Conservation (phyloP, 768 basidiomycete species). For the Agrocybe pediades region DNA sequence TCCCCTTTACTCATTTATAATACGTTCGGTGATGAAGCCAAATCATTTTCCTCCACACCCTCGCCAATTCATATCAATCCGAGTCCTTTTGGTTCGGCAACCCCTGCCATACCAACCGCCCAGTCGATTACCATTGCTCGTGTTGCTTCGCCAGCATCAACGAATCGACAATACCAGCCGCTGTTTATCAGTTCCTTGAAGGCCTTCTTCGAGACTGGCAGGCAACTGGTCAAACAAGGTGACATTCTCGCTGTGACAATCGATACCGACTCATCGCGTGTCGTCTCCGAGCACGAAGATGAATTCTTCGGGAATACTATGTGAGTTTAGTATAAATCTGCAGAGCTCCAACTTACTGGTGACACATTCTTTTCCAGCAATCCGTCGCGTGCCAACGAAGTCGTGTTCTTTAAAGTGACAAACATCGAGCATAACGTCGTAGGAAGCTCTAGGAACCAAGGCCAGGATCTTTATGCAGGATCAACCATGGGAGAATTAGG, state of each 20-base stretch:
- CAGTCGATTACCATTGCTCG: slow-evolving; percentile 72
- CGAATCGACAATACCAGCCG: slow-evolving; percentile 62
- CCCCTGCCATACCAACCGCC: slow-evolving; percentile 69
- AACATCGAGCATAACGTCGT: slow-evolving; percentile 69
- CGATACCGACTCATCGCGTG: slow-evolving; percentile 46
- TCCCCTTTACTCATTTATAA: slow-evolving; percentile 61
- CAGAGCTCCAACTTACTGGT: neutral
- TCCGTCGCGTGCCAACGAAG: slow-evolving; percentile 37
- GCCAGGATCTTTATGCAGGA: slow-evolving; percentile 52
- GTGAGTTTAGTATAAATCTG: neutral
- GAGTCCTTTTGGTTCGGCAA: slow-evolving; percentile 61
- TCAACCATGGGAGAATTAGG: slow-evolving; percentile 73
- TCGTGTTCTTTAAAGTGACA: slow-evolving; percentile 79
- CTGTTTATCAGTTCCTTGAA: slow-evolving; percentile 65
- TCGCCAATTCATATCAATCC: slow-evolving; percentile 40
- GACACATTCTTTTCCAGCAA: slow-evolving; percentile 15
- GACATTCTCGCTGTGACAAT: slow-evolving; percentile 73
- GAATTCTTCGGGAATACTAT: slow-evolving; percentile 10
- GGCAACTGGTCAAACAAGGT: slow-evolving; percentile 66
- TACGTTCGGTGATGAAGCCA: slow-evolving; percentile 33
- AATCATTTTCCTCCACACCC: slow-evolving; percentile 16
- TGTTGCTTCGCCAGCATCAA: slow-evolving; percentile 75
- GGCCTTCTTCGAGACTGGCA: slow-evolving; percentile 54
- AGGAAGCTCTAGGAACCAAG: slow-evolving; percentile 26
- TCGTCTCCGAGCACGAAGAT: slow-evolving; percentile 24